phyloP scores from a whole-genome alignment of 768 basidiomycete species.

The Polyporus arcularius region DNA sequence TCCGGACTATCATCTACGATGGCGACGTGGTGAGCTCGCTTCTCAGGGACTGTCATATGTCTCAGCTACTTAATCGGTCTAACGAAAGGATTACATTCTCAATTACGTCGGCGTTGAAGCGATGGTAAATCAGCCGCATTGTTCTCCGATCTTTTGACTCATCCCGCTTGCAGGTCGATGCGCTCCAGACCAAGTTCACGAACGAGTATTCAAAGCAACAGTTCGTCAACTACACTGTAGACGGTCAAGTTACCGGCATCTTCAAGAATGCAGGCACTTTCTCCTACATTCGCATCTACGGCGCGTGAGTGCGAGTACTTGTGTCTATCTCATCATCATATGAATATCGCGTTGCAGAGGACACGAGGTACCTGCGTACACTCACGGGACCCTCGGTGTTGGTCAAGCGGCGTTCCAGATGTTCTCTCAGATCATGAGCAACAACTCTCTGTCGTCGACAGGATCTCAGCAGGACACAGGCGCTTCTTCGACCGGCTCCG shows the following conservation, averaged over 20 bases:
- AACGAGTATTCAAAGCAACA: conserved; percentile 41
- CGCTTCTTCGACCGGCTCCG: not conserved
- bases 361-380: conserved; percentile 34
- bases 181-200: conserved; percentile 48
- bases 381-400: conserved; percentile 22
- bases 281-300: conserved; percentile 54
- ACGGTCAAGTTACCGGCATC: conserved; percentile 49
- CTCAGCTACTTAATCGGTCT: not conserved
- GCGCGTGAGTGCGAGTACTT: conserved; percentile 24
- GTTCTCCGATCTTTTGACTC: not conserved
- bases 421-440: conserved; percentile 35
- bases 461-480: not conserved
- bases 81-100: conserved; percentile 46
- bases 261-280: conserved; percentile 62
- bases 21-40: conserved; percentile 51
- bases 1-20: conserved; percentile 52
- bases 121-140: conserved; percentile 40
- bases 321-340: not conserved
- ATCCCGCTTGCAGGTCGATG: conserved; percentile 39
- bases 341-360: conserved; percentile 15
- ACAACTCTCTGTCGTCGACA: conserved; percentile 21
- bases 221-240: conserved; percentile 51
- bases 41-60: not conserved
- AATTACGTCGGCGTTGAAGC: conserved; percentile 59
- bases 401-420: conserved; percentile 32